Conservation (phyloP, 2,329 filamentous ascomycete species). For the Aureobasidium leucospermi region DNA sequence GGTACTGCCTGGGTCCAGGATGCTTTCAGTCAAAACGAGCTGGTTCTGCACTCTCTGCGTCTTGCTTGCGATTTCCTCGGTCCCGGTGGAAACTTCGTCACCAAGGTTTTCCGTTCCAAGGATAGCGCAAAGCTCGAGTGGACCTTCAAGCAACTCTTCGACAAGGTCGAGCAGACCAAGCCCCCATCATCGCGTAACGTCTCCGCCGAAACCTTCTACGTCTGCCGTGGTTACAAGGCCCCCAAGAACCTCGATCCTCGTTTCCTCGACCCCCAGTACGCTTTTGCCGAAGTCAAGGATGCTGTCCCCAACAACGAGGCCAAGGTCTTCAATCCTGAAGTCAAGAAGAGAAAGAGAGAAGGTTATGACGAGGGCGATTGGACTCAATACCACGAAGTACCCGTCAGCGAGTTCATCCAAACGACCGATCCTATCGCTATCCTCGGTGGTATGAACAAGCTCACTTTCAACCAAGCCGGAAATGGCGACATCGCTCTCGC, state of each 20-base stretch:
- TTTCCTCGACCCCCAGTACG: slow-evolving; percentile 79
- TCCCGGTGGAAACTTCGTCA: slow-evolving; percentile 88
- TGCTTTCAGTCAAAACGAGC: slow-evolving; percentile 93
- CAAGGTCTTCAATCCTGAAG: slow-evolving; percentile 94
- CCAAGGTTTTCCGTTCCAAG: slow-evolving; percentile 94
- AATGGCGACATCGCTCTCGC: slow-evolving; percentile 70
- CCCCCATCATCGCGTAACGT: slow-evolving; percentile 93
- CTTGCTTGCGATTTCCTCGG: slow-evolving; percentile 87
- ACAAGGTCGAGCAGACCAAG: slow-evolving; percentile 93
- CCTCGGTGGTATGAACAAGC: slow-evolving; percentile 73
- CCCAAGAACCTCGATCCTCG: slow-evolving; percentile 89
- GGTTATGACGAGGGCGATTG: slow-evolving; percentile 97
- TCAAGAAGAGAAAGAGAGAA: slow-evolving; percentile 95
- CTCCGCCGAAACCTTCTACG: slow-evolving; percentile 96
- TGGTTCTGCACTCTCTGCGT: slow-evolving; percentile 84
- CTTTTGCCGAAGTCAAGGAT: slow-evolving; percentile 86
- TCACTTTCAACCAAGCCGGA: slow-evolving; percentile 77
- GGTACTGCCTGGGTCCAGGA: slow-evolving; percentile 98
- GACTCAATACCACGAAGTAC: slow-evolving; percentile 80
- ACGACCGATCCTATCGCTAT: slow-evolving; percentile 89
- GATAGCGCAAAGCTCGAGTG: slow-evolving; percentile 94
- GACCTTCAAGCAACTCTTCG: slow-evolving; percentile 96
- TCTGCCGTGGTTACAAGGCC: slow-evolving; percentile 90
- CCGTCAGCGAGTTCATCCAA: slow-evolving; percentile 89
- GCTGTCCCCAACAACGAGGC: slow-evolving; percentile 91